These are phyloP conservation scores for Trichoderma sp. DNA, from an alignment of 2,329 filamentous ascomycete genomes.

Conservation along the genomic window DNA sequence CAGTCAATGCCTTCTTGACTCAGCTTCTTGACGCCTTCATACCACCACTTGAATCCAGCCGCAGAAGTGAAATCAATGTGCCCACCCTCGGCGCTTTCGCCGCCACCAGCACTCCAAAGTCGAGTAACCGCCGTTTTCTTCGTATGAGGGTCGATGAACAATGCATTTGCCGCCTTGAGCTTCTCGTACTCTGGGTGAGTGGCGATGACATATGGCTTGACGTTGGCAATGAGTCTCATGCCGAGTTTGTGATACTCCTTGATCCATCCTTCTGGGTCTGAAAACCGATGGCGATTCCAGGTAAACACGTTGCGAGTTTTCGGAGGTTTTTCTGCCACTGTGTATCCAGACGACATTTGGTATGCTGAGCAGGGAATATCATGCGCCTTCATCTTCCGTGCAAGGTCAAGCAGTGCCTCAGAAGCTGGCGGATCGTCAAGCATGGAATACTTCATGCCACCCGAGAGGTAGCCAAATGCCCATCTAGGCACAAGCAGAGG, in stretches of 20 bases:
- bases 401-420: constrained; percentile 64
- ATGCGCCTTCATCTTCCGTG: constrained; percentile 62
- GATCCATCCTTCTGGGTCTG: constrained; percentile 67
- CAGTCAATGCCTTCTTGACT: constrained; percentile 68
- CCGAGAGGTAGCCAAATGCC: constrained; percentile 74
- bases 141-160: constrained; percentile 65
- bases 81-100: constrained; percentile 69
- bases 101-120: constrained; percentile 74
- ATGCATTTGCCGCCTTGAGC: constrained; percentile 59
- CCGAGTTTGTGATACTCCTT: constrained; percentile 64
- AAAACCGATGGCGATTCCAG: constrained; percentile 73
- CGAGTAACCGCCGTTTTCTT: constrained; percentile 59
- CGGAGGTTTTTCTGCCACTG: constrained; percentile 66
- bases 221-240: constrained; percentile 70
- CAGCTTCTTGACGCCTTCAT: constrained; percentile 65
- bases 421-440: constrained; percentile 56
- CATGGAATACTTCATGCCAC: constrained; percentile 61
- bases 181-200: constrained; percentile 69
- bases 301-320: constrained; percentile 69
- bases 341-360: constrained; percentile 75
- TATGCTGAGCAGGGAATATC: constrained; percentile 73
- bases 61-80: constrained; percentile 75
- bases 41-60: constrained; percentile 72
- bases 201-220: constrained; percentile 72
- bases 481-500: constrained; percentile 70